A percentile compares a stretch with the other conserved stretches of the same genome.
Conservation (phyloP, 2,329 filamentous ascomycete species). For the Colletotrichum graminicola region DNA sequence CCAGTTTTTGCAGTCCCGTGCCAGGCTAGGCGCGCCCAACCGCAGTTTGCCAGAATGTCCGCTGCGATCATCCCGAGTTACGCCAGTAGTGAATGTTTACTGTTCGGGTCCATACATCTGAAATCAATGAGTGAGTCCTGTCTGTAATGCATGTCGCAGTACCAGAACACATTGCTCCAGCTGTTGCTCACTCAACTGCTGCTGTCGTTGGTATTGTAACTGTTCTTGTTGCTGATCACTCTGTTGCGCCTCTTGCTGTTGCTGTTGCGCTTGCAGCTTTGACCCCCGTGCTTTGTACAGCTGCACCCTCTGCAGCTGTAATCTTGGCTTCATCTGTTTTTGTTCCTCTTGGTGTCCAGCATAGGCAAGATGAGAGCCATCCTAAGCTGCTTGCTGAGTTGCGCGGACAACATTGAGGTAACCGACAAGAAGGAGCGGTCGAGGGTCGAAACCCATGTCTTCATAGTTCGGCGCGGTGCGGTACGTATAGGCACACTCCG, state of each 20-base stretch:
- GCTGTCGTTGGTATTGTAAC: background rate
- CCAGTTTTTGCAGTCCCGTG: background rate
- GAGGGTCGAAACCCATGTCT: slow-evolving; percentile 57
- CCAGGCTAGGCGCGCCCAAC: no score
- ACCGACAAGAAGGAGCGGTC: slow-evolving; percentile 53
- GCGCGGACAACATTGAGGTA: slow-evolving; percentile 50
- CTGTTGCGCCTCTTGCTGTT: background rate
- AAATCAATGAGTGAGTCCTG: background rate
- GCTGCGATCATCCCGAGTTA: background rate
- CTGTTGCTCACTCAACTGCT: background rate
- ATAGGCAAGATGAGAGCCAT: slow-evolving; percentile 3
- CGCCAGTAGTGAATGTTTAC: slow-evolving; percentile 5
- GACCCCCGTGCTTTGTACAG: background rate
- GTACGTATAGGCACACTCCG: slow-evolving; percentile 45
- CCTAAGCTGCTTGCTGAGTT: slow-evolving; percentile 35
- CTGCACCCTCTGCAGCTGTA: background rate
- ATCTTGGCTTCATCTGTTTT: background rate
- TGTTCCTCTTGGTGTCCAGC: slow-evolving; percentile 4
- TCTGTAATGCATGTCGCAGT: background rate
- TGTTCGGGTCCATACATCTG: background rate
- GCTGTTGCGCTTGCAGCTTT: background rate
- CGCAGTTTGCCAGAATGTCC: background rate
- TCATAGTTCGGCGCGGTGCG: slow-evolving; percentile 51
- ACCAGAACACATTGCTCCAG: slow-evolving; percentile 4
- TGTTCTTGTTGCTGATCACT: background rate